These are phyloP conservation scores for Nepenthes mirabilis DNA, from an alignment of 148 eudicot genomes.

Conservation along the genomic window DNA sequence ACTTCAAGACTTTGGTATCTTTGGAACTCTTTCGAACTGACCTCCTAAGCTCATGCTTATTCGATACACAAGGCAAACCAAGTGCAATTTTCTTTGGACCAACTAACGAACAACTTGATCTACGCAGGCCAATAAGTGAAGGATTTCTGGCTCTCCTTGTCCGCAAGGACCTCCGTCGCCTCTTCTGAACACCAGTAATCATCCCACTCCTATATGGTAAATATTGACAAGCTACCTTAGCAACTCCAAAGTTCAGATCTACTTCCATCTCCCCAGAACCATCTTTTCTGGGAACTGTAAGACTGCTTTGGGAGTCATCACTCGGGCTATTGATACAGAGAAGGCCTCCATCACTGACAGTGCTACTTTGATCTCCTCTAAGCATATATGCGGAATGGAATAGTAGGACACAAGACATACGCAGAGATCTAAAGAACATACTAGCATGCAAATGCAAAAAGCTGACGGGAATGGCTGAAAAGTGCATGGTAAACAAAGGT, in stretches of 20 bases:
- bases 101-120: conserved; percentile 19
- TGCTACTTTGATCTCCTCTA: not conserved
- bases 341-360: not conserved
- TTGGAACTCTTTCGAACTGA: conserved; percentile 17
- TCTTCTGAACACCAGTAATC: conserved; percentile 30
- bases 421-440: conserved; percentile 31
- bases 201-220: not conserved
- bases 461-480: conserved; percentile 43
- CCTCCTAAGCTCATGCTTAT: conserved; percentile 20
- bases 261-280: conserved; percentile 6
- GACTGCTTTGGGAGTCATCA: not conserved
- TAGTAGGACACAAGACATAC: conserved; percentile 9
- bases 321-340: not conserved
- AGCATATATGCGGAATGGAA: conserved; percentile 7
- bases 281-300: not conserved
- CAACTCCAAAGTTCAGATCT: conserved; percentile 9
- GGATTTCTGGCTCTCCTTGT: conserved; percentile 30
- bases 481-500: conserved; percentile 41
- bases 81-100: conserved; percentile 13
- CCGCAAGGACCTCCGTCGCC: conserved; percentile 52
- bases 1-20: conserved; percentile 22
- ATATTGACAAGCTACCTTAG: conserved; percentile 8
- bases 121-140: conserved; percentile 24
- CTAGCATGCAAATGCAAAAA: conserved; percentile 40
- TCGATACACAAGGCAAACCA: conserved; percentile 1